Conservation (phyloP, 2,329 filamentous ascomycete genomes). For the Penicillium hesseltinei region DNA sequence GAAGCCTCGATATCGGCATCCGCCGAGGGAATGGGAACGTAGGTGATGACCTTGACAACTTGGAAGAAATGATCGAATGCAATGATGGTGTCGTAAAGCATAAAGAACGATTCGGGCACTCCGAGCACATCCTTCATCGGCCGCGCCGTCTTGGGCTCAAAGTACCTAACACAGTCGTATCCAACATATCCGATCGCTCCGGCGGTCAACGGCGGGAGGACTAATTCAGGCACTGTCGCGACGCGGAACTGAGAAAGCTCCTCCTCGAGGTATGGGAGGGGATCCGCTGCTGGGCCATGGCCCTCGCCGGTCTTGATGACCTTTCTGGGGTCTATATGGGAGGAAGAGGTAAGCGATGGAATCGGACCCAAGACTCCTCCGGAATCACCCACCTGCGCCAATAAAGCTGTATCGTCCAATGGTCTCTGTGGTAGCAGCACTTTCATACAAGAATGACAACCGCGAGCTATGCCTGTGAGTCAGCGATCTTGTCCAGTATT, state of each 20-base stretch:
- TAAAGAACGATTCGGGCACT: conserved; percentile 92
- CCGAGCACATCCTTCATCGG: conserved; percentile 83
- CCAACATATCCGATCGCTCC: conserved; percentile 96
- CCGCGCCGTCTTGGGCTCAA: conserved; percentile 92
- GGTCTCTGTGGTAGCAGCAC: conserved; percentile 83
- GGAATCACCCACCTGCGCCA: conserved; percentile 61
- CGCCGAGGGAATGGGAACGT: conserved; percentile 67
- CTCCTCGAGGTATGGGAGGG: conserved; percentile 75
- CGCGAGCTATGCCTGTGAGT: conserved; percentile 52
- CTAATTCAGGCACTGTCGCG: conserved; percentile 76
- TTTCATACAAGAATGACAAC: conserved; percentile 93
- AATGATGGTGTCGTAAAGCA: conserved; percentile 92
- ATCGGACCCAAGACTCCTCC: neutral
- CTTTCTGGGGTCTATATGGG: conserved; percentile 60
- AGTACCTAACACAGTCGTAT: conserved; percentile 96
- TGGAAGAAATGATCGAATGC: conserved; percentile 95
- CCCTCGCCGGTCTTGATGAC: conserved; percentile 84
- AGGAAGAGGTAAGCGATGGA: conserved; percentile 11
- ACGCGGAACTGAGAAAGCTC: conserved; percentile 78
- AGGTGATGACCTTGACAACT: conserved; percentile 89
- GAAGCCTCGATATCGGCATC: conserved; percentile 61
- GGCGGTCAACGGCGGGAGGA: conserved; percentile 80
- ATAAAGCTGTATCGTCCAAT: conserved; percentile 96
- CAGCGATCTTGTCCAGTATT: conserved; percentile 12
- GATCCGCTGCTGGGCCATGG: conserved; percentile 80